These are phyloP conservation scores for Colletotrichum spinosum DNA, from an alignment of 2,329 filamentous ascomycete species.

Conservation along the genomic window DNA sequence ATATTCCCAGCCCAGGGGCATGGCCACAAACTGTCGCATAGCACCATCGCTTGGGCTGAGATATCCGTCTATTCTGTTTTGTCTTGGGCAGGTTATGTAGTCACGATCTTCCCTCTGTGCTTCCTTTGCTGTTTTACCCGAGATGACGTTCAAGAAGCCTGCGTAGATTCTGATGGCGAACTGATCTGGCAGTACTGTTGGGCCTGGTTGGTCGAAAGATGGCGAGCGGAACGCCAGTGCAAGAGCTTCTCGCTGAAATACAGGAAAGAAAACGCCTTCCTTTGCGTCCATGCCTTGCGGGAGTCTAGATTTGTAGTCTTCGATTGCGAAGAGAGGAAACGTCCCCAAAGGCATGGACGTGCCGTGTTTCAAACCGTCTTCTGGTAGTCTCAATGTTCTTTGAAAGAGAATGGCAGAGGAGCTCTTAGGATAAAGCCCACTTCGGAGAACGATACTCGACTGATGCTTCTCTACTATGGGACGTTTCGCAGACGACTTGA, in stretches of 20 bases:
- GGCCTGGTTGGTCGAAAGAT: background rate
- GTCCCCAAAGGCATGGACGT: background rate
- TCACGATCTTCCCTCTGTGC: background rate
- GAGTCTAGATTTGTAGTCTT: background rate
- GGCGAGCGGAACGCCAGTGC: background rate
- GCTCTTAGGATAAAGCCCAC: background rate
- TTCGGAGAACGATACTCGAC: background rate
- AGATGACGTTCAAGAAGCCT: slow-evolving; percentile 15
- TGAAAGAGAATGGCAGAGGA: background rate
- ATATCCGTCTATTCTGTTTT: slow-evolving; percentile 9
- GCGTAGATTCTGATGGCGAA: slow-evolving; percentile 11
- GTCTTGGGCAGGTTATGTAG: slow-evolving; percentile 3
- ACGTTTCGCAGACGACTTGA: background rate
- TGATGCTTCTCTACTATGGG: background rate
- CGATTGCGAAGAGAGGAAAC: slow-evolving; percentile 8
- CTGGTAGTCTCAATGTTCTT: slow-evolving; percentile 13
- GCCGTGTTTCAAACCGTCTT: background rate
- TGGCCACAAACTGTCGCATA: slow-evolving; percentile 13
- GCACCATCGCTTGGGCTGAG: background rate
- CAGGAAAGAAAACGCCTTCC: slow-evolving; percentile 7
- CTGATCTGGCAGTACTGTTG: background rate
- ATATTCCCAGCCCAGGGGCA: slow-evolving; percentile 13
- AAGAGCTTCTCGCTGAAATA: slow-evolving; percentile 4
- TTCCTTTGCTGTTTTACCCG: background rate
- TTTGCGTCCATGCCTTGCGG: slow-evolving; percentile 1